These are phyloP conservation scores for Vararia minispora DNA, from an alignment of 768 basidiomycete species.

Conservation along the genomic window DNA sequence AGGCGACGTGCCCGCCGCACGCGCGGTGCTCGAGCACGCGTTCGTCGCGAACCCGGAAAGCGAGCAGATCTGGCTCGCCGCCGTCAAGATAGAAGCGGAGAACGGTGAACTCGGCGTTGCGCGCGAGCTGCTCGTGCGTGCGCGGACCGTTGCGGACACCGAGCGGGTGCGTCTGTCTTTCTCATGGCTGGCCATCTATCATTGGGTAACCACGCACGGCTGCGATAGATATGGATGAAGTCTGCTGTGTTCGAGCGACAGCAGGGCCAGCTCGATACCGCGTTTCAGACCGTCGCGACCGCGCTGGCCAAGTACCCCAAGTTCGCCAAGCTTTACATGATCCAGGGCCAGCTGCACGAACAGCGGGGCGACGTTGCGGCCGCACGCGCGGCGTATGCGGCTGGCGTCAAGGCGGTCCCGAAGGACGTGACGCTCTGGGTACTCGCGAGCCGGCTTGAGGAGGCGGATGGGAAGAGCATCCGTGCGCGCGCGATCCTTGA, in stretches of 20 bases:
- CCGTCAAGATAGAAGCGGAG: conserved; percentile 94
- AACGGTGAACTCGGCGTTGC: conserved; percentile 86
- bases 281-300: conserved; percentile 61
- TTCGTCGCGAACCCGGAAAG: conserved; percentile 95
- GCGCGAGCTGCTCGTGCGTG: conserved; percentile 75
- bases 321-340: conserved; percentile 92
- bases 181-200: neutral
- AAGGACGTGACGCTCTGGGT: conserved; percentile 85
- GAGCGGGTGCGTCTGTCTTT: conserved; percentile 51
- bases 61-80: conserved; percentile 96
- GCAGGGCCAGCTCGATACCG: conserved; percentile 62
- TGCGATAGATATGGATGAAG: conserved; percentile 93
- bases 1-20: conserved; percentile 85
- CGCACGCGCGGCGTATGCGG: conserved; percentile 73
- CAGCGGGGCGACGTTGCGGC: conserved; percentile 43
- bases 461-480: conserved; percentile 84
- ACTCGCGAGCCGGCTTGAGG: conserved; percentile 80
- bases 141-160: conserved; percentile 84
- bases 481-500: conserved; percentile 86
- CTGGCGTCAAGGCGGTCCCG: conserved; percentile 79
- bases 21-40: conserved; percentile 77
- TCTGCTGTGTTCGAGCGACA: conserved; percentile 92
- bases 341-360: conserved; percentile 87
- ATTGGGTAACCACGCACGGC: conserved; percentile 3
- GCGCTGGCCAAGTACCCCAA: conserved; percentile 80